Evolutionary conservation across 2,329 filamentous ascomycete species (phyloP).

Genomic region (Cryphonectria parasitica): DNA sequence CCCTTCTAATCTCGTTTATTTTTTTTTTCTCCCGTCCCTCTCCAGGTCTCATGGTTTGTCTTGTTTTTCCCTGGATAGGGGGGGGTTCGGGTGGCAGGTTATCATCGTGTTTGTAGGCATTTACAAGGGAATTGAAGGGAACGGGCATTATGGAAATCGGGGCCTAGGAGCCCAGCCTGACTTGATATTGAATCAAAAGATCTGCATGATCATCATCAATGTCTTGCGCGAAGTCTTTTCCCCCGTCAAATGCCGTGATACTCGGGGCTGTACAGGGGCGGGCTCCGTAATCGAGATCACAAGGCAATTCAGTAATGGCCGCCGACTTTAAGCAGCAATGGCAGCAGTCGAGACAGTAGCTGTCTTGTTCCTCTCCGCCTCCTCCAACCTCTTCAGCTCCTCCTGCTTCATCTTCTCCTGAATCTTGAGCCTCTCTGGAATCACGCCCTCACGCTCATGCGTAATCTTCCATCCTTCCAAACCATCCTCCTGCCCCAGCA

Average conservation of each 20-base stretch:
- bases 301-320: background rate
- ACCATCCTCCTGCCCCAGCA: conserved; percentile 48
- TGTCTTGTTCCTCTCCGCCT: background rate
- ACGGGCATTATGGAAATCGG: background rate
- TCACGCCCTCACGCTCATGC: conserved; percentile 50
- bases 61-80: background rate
- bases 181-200: background rate
- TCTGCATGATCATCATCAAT: background rate
- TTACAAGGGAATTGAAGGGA: background rate
- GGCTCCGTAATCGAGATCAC: background rate
- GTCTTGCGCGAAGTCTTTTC: background rate
- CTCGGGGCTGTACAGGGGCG: too few species aligned
- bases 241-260: background rate
- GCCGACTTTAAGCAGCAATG: background rate
- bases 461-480: conserved; percentile 58
- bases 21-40: background rate
- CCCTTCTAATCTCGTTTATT: background rate
- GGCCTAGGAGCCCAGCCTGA: background rate
- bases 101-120: background rate
- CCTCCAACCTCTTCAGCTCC: conserved; percentile 50
- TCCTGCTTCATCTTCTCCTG: conserved; percentile 55
- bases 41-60: too few species aligned
- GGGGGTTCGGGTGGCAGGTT: background rate
- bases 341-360: too few species aligned
- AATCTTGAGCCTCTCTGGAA: conserved; percentile 53